Base-by-base conservation (phyloP, 164 flowering plant species). In the Paratinospora sagittata region DNA sequence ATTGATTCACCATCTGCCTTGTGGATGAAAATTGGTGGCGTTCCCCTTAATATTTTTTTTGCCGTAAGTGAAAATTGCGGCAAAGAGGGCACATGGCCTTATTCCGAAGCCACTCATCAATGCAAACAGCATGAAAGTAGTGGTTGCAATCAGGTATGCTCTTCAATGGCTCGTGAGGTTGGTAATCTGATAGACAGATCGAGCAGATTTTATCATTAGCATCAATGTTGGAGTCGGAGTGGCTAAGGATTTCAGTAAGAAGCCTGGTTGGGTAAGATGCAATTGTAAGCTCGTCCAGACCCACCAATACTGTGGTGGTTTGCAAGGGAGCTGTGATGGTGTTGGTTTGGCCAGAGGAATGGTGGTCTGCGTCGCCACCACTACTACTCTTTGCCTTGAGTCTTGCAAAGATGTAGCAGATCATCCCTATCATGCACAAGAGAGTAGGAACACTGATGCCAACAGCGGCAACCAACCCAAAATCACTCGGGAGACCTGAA, bases 101-200 rank as follows among this genome's bases (percentile, higher is more conserved):
- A n/a, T n/a, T n/a, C n/a, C n/a, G n/a, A n/a, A n/a, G n/a, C n/a
- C n/a, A n/a, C n/a, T n/a, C n/a, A n/a, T n/a, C n/a, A n/a, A n/a
- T n/a, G n/a, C n/a, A n/a, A n/a, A n/a, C n/a, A n/a, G n/a, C n/a
- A n/a, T n/a, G n/a, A n/a, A n/a, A n/a, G 73, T 81, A 85, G 71
- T 85, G 92, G 66, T 78, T 71, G 74, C 92, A 88, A 6, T 84
- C 86, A 0, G 89, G 89, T 21, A 86, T 69, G 43, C 76, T 72
- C 74, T 87, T 75, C 7, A 88, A 6, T 0, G 72, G 41, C 8
- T 88, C 89, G 36, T 75, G 78, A 7, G 75, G 73, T 36, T 68
- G 24, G 71, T 83, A 88, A 30, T 88, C 87, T 9, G 77, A 66
- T 72, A 88, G 63, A 65, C 90, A 88, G 0, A 86, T 88, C 3